Percentiles rank a stretch among this genome's conserved stretches.
Conservation (phyloP, 1,284 basidiomycete species). For the Naganishia albida region DNA sequence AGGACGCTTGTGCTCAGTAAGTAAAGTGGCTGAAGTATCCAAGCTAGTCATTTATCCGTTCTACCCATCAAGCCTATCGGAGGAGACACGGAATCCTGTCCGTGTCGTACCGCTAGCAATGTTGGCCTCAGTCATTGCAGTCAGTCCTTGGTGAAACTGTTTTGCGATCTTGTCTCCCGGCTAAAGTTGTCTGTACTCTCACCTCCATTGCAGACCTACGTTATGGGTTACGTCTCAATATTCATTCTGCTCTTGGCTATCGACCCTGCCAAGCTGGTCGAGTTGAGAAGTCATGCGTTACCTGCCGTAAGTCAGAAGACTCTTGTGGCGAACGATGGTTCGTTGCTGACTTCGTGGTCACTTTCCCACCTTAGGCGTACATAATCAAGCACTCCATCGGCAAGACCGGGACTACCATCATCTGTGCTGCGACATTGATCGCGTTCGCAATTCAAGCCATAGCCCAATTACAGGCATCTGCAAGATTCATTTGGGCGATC, state of each 20-base stretch:
- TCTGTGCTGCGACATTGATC: slow-evolving; percentile 44
- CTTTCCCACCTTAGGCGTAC: slow-evolving; percentile 40
- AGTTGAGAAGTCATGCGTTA: slow-evolving; percentile 41
- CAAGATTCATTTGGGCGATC: slow-evolving; percentile 52
- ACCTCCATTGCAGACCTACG: slow-evolving; percentile 45
- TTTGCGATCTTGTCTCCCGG: background rate
- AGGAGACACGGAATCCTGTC: slow-evolving; percentile 53
- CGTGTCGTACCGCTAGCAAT: slow-evolving; percentile 53
- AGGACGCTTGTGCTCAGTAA: slow-evolving; percentile 48
- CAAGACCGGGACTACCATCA: slow-evolving; percentile 40
- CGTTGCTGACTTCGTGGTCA: too few species aligned
- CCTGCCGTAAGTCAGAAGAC: slow-evolving; percentile 42
- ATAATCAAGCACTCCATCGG: slow-evolving; percentile 41
- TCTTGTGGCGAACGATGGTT: too few species aligned
- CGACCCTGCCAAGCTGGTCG: slow-evolving; percentile 40
- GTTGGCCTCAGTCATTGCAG: slow-evolving; percentile 42
- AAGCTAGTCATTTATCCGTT: background rate
- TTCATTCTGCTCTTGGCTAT: slow-evolving; percentile 48
- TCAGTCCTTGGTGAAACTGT: slow-evolving; percentile 30
- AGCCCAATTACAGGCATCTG: slow-evolving; percentile 51
- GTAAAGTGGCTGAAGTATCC: slow-evolving; percentile 19
- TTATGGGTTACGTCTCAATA: slow-evolving; percentile 50
- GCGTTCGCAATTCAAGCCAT: slow-evolving; percentile 47
- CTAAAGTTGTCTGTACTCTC: too few species aligned
- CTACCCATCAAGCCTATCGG: slow-evolving; percentile 44